phyloP scores from a whole-genome alignment of 1,284 basidiomycete species.

The Agroathelia rolfsii region DNA sequence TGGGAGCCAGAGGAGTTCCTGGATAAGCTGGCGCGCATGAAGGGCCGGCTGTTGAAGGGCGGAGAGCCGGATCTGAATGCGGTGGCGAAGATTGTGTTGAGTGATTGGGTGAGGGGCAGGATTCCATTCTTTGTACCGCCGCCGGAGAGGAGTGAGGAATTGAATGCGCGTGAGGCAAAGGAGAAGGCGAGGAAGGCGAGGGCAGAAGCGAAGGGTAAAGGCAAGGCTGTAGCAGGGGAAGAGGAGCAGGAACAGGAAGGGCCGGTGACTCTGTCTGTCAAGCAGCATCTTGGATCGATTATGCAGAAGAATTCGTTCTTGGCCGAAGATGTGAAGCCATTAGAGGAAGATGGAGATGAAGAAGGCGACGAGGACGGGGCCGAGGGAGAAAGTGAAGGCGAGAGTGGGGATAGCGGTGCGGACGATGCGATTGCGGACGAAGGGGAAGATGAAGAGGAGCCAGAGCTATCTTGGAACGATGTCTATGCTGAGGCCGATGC shows the following conservation, averaged over 20 bases:
- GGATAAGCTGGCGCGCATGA: slow-evolving; percentile 80
- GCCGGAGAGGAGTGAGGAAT: slow-evolving; percentile 60
- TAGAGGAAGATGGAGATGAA: slow-evolving; percentile 35
- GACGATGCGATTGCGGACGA: slow-evolving; percentile 20
- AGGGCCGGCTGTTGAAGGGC: slow-evolving; percentile 86
- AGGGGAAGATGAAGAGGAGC: slow-evolving; percentile 22
- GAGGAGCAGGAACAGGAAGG: slow-evolving; percentile 18
- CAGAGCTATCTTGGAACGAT: slow-evolving; percentile 53
- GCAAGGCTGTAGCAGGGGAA: slow-evolving; percentile 28
- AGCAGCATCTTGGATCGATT: slow-evolving; percentile 66
- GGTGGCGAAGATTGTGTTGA: slow-evolving; percentile 91
- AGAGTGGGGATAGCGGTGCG: slow-evolving; percentile 19
- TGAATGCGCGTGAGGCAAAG: slow-evolving; percentile 57
- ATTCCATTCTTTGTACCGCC: slow-evolving; percentile 85
- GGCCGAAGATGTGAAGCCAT: slow-evolving; percentile 54
- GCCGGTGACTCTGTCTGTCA: slow-evolving; percentile 40
- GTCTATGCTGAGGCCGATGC: slow-evolving; percentile 39
- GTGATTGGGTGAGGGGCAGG: slow-evolving; percentile 96
- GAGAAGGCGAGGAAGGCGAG: slow-evolving; percentile 32
- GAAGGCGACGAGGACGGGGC: slow-evolving; percentile 18
- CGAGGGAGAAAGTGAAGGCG: slow-evolving; percentile 22
- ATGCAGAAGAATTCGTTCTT: slow-evolving; percentile 82
- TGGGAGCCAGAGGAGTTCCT: slow-evolving; percentile 79
- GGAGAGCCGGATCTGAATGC: slow-evolving; percentile 92
- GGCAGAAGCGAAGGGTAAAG: slow-evolving; percentile 26